Conservation (phyloP, 2,329 filamentous ascomycete genomes). For the Monosporascus sp. region DNA sequence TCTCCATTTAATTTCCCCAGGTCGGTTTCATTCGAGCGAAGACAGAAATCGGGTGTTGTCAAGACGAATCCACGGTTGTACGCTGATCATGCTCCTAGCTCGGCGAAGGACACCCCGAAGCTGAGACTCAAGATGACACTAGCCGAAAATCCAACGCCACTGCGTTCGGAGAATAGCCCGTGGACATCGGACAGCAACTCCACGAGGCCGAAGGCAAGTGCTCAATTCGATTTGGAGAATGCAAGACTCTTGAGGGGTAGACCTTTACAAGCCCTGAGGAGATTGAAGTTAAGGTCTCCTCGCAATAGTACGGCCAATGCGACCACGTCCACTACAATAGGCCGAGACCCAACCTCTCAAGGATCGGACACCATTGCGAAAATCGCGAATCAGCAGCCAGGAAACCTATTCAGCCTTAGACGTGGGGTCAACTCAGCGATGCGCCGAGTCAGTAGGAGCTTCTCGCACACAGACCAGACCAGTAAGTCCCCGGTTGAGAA, state of each 20-base stretch:
- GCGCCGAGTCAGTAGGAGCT: slow-evolving; percentile 9
- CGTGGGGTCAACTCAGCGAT: slow-evolving; percentile 11
- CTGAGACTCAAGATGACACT: slow-evolving; percentile 21
- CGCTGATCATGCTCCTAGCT: not conserved
- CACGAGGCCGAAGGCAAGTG: slow-evolving; percentile 4
- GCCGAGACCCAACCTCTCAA: slow-evolving; percentile 12
- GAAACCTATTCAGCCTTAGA: slow-evolving; percentile 21
- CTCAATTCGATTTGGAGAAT: slow-evolving; percentile 6
- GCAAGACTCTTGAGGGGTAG: slow-evolving; percentile 1
- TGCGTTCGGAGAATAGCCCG: slow-evolving; percentile 4
- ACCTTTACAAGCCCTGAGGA: slow-evolving; percentile 10
- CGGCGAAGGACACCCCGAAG: slow-evolving; percentile 19
- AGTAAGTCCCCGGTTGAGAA: not conserved
- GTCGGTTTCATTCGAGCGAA: slow-evolving; percentile 1
- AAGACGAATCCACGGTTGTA: not conserved
- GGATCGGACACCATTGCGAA: slow-evolving; percentile 10
- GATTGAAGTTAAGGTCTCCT: slow-evolving; percentile 20
- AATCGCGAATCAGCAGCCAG: slow-evolving; percentile 13
- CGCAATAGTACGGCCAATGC: slow-evolving; percentile 9
- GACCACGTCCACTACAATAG: slow-evolving; percentile 17
- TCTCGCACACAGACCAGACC: slow-evolving; percentile 3
- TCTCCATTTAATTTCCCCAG: slow-evolving; percentile 19
- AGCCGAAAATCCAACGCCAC: slow-evolving; percentile 9
- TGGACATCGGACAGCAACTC: slow-evolving; percentile 7
- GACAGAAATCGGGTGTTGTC: not conserved